Evolutionary conservation across 1,139 yeast genomes (phyloP).

Genomic region (Yamadazyma triangularis): DNA sequence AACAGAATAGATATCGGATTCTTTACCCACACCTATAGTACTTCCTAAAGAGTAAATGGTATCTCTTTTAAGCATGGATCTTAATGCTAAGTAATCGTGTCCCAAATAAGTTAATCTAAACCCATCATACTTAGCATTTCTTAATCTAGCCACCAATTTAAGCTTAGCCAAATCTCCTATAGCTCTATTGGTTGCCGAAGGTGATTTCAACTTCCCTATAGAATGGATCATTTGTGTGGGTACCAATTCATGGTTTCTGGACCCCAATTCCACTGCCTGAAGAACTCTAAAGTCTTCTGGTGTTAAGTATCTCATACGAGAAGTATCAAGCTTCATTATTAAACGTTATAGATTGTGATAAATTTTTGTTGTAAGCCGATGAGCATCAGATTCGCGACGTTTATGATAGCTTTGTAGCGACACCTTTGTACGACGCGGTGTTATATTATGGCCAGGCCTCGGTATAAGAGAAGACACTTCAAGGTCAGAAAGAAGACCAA

Average conservation of each 20-base stretch:
- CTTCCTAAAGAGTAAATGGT: constrained; percentile 77
- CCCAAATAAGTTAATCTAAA: constrained; percentile 86
- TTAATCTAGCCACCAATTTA: constrained; percentile 66
- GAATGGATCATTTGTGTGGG: constrained; percentile 83
- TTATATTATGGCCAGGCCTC: no score
- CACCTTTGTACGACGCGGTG: no score
- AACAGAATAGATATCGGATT: constrained; percentile 90
- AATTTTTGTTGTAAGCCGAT: no score
- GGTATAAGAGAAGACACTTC: no score
- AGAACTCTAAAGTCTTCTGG: constrained; percentile 87
- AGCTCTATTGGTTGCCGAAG: constrained; percentile 71
- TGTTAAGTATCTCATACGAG: constrained; percentile 90
- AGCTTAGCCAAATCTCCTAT: constrained; percentile 85
- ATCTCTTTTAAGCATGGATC: constrained; percentile 71
- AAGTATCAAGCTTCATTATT: constrained; percentile 90
- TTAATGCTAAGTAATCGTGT: constrained; percentile 85
- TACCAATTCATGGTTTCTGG: constrained; percentile 90
- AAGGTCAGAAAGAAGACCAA: no score
- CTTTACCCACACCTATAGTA: constrained; percentile 95
- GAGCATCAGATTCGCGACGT: no score
- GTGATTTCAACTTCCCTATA: constrained; percentile 71
- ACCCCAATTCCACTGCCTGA: constrained; percentile 86
- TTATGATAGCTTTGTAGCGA: no score
- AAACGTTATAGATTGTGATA: no score
- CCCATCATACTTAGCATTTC: constrained; percentile 92